Base-by-base conservation (phyloP, 441 rosid species). In the Eruca vesicaria region DNA sequence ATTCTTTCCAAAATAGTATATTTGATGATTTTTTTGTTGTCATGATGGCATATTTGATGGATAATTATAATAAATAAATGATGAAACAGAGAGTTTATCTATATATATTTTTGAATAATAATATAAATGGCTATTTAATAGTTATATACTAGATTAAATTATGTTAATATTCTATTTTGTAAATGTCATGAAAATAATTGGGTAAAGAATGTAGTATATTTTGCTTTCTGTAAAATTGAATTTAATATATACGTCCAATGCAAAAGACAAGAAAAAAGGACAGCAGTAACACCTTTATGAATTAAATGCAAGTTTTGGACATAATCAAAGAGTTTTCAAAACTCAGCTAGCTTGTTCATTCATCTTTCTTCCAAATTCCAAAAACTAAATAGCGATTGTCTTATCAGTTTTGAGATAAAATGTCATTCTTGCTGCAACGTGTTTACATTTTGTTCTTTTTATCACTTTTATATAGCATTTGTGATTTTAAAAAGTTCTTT, bases 271-370 rank as follows among this genome's bases (percentile, higher is more conserved):
- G 36, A 53, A 66, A 57, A 12, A 10, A 43, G 2, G 9, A 50
- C 68, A 67, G 41, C 73, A 67, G 33, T 48, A 16, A 53, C 31
- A 74, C 50, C 78, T 74, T 74, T 67, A 21, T 68, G 68, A 68
- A 60, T 67, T 74, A 48, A 74, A 74, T 74, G 73, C 20, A 50
- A 48, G 55, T 59, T 60, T 67, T 50, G 67, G 62, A 58, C 59
- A 57, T 43, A 66, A n/a, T 21, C 15, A 43, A 57, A 66, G 60
- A 58, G 19, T 57, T 57, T 31, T 43, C 77, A 41, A 28, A 31
- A 74, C 53, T 73, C 50, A 73, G 19, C 71, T 66, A 43, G 14
- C 66, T 65, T 16, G 14, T 43, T 57, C 60, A 16, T 50, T 48
- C 55, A 31, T 66, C 43, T 20, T 50, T 36, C 76, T 66, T 66